Evolutionary conservation across 805 yeast genomes (phyloP).

Genomic region (Nematodospora valgi): DNA sequence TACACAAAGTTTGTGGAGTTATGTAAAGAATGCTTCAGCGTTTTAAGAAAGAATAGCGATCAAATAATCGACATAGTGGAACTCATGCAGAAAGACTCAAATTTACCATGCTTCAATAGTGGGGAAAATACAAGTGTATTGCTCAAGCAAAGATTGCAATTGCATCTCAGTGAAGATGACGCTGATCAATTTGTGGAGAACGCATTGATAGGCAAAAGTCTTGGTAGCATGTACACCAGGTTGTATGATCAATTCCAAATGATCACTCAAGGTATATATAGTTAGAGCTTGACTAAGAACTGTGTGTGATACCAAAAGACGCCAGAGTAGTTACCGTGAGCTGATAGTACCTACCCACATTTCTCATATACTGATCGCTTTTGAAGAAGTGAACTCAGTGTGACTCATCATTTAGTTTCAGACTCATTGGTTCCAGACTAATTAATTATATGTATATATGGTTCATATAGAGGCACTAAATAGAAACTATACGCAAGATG

Average conservation of each 20-base stretch:
- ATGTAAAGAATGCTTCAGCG: conserved; percentile 70
- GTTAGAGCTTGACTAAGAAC: conserved; percentile 38
- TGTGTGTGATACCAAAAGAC: no score
- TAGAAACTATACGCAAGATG: no score
- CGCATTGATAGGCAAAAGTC: conserved; percentile 70
- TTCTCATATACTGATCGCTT: no score
- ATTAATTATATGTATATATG: no score
- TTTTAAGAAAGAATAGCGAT: conserved; percentile 69
- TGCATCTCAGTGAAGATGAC: conserved; percentile 69
- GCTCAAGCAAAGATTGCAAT: conserved; percentile 76
- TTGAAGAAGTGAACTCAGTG: no score
- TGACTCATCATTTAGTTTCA: no score
- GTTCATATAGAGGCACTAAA: no score
- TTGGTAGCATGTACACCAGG: conserved; percentile 86
- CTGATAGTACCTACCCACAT: no score
- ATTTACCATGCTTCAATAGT: conserved; percentile 85
- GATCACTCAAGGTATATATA: conserved; percentile 91
- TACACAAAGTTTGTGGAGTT: conserved; percentile 59
- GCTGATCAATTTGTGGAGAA: conserved; percentile 77
- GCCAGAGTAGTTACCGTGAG: no score
- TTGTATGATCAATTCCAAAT: conserved; percentile 94
- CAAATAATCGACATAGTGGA: conserved; percentile 81
- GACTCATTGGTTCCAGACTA: no score
- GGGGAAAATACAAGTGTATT: conserved; percentile 81
- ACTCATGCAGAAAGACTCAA: conserved; percentile 89